Percentiles rank a stretch among this genome's conserved stretches.
Evolutionary conservation across 768 basidiomycete species (phyloP).

Genomic region (Chalciporus piperatus): DNA sequence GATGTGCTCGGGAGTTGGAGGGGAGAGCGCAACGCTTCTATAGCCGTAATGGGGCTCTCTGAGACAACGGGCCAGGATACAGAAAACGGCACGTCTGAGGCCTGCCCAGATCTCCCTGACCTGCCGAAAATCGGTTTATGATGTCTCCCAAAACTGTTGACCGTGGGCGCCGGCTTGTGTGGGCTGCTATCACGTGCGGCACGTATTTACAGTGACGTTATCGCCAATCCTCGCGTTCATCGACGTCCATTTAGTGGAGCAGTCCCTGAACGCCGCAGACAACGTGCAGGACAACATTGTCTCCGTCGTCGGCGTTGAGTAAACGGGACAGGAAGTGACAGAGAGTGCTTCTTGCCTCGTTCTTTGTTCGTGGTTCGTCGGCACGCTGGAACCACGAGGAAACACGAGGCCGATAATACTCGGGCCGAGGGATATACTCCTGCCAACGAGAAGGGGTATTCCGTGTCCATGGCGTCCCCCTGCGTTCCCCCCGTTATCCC

Average conservation of each 20-base stretch:
- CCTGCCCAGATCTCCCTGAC: background rate
- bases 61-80: background rate
- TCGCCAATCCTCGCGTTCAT: background rate
- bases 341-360: background rate
- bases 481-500: conserved; percentile 21
- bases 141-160: background rate
- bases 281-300: conserved; percentile 9
- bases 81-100: conserved; percentile 6
- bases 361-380: background rate
- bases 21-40: background rate
- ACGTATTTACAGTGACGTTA: background rate
- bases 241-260: conserved; percentile 2
- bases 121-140: background rate
- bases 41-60: background rate
- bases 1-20: background rate
- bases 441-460: conserved; percentile 9
- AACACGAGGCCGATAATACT: conserved; percentile 22
- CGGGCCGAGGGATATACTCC: conserved; percentile 16
- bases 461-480: conserved; percentile 13
- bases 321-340: background rate
- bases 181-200: background rate
- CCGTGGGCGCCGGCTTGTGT: background rate
- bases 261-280: conserved; percentile 1
- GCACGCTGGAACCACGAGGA: conserved; percentile 29
- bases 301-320: conserved; percentile 6